Conservation (phyloP, 805 yeast species). For the Wickerhamomyces chaumierensis region DNA sequence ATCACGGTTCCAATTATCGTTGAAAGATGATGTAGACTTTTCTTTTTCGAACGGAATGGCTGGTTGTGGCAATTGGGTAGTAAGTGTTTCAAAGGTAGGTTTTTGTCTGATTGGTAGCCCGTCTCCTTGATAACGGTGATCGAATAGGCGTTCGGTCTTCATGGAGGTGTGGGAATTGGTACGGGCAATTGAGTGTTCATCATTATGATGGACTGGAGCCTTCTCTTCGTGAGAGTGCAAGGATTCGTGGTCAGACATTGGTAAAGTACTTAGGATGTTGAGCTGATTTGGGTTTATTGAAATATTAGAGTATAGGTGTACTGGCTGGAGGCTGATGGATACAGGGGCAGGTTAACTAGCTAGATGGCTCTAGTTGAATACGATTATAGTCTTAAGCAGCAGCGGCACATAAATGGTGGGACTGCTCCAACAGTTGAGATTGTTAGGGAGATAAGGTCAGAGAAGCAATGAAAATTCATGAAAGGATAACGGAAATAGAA, state of each 20-base stretch:
- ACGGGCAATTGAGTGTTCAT: not conserved
- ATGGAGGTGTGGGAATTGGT: conserved; percentile 22
- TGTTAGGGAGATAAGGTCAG: too few species aligned
- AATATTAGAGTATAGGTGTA: too few species aligned
- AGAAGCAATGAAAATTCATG: too few species aligned
- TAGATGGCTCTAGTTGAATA: not conserved
- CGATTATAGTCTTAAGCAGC: not conserved
- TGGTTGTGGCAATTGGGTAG: conserved; percentile 12
- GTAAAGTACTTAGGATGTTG: too few species aligned
- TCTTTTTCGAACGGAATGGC: conserved; percentile 6
- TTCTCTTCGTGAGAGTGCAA: conserved; percentile 7
- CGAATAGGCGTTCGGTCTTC: conserved; percentile 31
- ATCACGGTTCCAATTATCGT: conserved; percentile 2
- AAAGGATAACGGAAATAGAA: too few species aligned
- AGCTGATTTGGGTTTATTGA: not conserved
- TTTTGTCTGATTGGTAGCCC: conserved; percentile 25
- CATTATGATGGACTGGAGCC: conserved; percentile 4
- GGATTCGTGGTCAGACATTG: conserved; percentile 21
- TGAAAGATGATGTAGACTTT: not conserved
- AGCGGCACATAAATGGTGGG: not conserved
- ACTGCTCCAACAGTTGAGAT: too few species aligned
- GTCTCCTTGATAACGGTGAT: conserved; percentile 38
- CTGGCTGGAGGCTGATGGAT: not conserved
- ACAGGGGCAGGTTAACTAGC: not conserved
- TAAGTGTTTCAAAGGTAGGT: conserved; percentile 6